Evolutionary conservation across 352 stramenopile species (phyloP).

Genomic region (Thalassiosira hispida): DNA sequence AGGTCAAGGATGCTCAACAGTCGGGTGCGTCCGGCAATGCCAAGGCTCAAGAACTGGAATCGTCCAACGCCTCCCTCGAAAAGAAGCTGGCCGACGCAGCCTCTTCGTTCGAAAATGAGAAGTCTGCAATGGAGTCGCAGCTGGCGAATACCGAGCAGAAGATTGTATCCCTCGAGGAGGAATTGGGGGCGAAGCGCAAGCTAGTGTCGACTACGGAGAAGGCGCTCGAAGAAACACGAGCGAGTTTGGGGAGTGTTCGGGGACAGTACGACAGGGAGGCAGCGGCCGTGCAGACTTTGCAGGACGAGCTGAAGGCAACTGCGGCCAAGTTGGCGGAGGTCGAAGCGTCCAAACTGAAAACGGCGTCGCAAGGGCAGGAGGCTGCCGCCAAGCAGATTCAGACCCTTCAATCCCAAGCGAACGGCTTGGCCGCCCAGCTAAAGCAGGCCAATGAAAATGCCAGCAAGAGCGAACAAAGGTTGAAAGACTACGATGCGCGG

Average conservation of each 20-base stretch:
- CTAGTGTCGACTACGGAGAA: constrained; percentile 21
- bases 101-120: constrained; percentile 26
- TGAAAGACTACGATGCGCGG: constrained; percentile 52
- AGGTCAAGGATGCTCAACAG: constrained; percentile 5
- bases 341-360: constrained; percentile 32
- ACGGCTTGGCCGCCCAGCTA: constrained; percentile 28
- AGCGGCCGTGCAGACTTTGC: constrained; percentile 18
- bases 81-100: constrained; percentile 23
- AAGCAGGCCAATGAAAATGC: constrained; percentile 32
- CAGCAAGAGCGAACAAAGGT: constrained; percentile 27
- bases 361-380: constrained; percentile 15
- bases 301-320: constrained; percentile 22
- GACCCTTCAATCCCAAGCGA: constrained; percentile 31
- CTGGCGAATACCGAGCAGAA: constrained; percentile 20
- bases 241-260: constrained; percentile 21
- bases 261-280: constrained; percentile 22
- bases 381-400: constrained; percentile 24
- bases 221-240: constrained; percentile 32
- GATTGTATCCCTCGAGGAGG: constrained; percentile 34
- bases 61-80: constrained; percentile 19
- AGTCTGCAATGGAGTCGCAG: constrained; percentile 14
- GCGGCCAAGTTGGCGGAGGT: constrained; percentile 29
- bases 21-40: too few relatives aligned
- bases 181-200: constrained; percentile 32
- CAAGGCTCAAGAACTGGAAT: constrained; percentile 5